Evolutionary conservation across 2,329 filamentous ascomycete species (phyloP), one percentile per base, ranked within the genome.

Genomic region (Cyclaneusma minus): DNA sequence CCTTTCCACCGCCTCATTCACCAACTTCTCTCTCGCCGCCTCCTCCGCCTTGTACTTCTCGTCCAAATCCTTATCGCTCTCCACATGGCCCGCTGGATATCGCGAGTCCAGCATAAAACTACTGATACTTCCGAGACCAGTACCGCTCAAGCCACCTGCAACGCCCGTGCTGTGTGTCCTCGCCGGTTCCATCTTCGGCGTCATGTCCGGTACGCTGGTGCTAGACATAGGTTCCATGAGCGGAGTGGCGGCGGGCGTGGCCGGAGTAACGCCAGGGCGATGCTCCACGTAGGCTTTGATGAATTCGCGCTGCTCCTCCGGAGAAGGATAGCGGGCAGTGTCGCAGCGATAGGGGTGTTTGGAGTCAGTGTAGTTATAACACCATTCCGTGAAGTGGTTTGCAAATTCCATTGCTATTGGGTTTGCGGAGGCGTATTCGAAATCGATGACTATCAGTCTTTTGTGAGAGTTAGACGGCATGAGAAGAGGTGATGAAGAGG

Each of bases 341-440:
- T 76, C 71, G 60, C 81, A 87, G 14, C 61, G 68, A 55, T 69
- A 71, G 1, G 82, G 59, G 16, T 54, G 55, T 15, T 59, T 55
- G 3, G 68, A 52, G 45, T 89, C 74, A 47, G 94, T 85, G 52
- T 98, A 98, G 53, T 98, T 87, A 61, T 95, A 95, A 41, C 82
- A 80, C 89, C 89, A 98, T 54, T 98, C 89, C 1, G 82, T 80
- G 52, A 98, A 98, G 52, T 98, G 89, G 49, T 98, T 98, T 31
- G 84, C 89, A 48, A 98, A 95, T 51, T 98, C 89, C 10, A 83
- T 62, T 2, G 84, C 89, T 0, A 72, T 73, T 1, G 75, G 63
- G 47, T 95, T 98, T 30, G 87, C 84, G 3, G 76, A 85, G 2
- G 89, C 80, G 47, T 98, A 98, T 46, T 98, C 89, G 43, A 98